Evolutionary conservation across 1,139 yeast species (phyloP).

Genomic region (Yamadazyma buinensis): DNA sequence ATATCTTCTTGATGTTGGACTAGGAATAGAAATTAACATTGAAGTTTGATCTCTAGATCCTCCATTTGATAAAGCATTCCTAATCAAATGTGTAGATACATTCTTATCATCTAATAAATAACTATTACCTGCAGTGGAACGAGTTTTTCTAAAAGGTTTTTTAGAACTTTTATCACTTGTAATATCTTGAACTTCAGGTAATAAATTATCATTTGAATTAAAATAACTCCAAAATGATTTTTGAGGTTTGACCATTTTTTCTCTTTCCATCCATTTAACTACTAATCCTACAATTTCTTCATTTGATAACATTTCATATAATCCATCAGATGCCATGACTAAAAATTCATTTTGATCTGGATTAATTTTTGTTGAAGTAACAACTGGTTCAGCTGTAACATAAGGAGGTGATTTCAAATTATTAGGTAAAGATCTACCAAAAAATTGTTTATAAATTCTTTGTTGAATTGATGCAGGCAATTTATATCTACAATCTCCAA

Average conservation of each 20-base stretch:
- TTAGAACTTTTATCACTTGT: conserved; percentile 51
- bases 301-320: conserved; percentile 86
- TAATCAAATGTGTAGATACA: conserved; percentile 86
- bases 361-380: conserved; percentile 74
- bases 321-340: conserved; percentile 93
- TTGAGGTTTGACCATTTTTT: conserved; percentile 59
- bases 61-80: conserved; percentile 89
- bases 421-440: conserved; percentile 79
- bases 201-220: conserved; percentile 46
- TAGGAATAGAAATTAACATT: conserved; percentile 88
- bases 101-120: conserved; percentile 74
- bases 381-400: conserved; percentile 94
- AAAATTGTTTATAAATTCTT: conserved; percentile 67
- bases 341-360: conserved; percentile 77
- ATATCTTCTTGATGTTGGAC: conserved; percentile 86
- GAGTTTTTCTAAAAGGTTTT: conserved; percentile 42
- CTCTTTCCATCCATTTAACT: conserved; percentile 87
- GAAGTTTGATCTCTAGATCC: conserved; percentile 84
- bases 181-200: conserved; percentile 62
- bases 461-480: conserved; percentile 73
- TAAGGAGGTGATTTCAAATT: conserved; percentile 89
- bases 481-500: conserved; percentile 95
- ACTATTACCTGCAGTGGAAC: conserved; percentile 31
- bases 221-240: conserved; percentile 46
- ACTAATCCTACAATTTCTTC: conserved; percentile 92